Conservation (phyloP, 768 basidiomycete species). For the Pisolithus orientalis region DNA sequence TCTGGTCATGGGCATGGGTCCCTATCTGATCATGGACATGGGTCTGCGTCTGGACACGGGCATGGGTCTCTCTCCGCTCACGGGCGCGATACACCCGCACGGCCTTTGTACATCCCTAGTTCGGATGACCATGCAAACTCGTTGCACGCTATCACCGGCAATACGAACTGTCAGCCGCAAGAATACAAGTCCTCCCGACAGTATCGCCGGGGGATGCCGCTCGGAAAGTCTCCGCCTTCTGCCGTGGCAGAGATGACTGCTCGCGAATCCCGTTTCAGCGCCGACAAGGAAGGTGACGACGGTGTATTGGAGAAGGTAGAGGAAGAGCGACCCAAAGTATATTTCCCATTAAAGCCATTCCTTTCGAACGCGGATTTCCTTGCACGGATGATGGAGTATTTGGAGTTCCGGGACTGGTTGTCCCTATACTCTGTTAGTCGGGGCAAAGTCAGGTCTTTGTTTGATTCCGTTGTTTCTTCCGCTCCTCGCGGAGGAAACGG, state of each 20-base stretch:
- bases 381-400: slow-evolving; percentile 44
- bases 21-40: background rate
- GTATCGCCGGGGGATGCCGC: slow-evolving; percentile 33
- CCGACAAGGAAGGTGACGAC: slow-evolving; percentile 12
- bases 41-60: slow-evolving; percentile 3
- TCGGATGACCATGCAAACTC: background rate
- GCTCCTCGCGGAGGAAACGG: slow-evolving; percentile 51
- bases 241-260: slow-evolving; percentile 25
- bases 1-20: background rate
- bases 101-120: background rate
- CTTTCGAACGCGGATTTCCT: slow-evolving; percentile 50
- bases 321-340: slow-evolving; percentile 18
- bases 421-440: slow-evolving; percentile 33
- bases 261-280: background rate
- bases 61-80: slow-evolving; percentile 3
- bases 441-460: background rate
- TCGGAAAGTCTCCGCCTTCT: slow-evolving; percentile 34
- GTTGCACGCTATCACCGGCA: too few species aligned
- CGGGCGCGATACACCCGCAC: background rate
- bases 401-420: slow-evolving; percentile 73
- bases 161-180: too few species aligned
- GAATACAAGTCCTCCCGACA: slow-evolving; percentile 21
- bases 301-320: slow-evolving; percentile 11
- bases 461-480: background rate
- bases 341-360: slow-evolving; percentile 53